These are phyloP conservation scores for Leccinum boreale DNA, from an alignment of 768 basidiomycete genomes.

Conservation along the genomic window DNA sequence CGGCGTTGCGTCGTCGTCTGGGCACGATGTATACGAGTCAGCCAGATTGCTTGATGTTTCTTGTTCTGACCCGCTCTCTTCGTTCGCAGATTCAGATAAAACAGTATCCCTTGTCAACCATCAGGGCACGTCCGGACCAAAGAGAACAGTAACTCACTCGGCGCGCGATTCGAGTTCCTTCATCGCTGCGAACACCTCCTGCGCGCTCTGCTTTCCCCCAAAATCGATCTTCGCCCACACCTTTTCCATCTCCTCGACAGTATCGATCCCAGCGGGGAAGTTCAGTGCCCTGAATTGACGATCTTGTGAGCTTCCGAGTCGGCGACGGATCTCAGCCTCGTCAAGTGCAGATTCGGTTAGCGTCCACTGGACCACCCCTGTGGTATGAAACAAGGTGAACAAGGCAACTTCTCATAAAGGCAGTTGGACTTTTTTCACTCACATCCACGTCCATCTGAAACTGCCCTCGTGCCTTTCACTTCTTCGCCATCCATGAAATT, in stretches of 20 bases:
- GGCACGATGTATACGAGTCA: not conserved
- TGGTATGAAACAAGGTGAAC: conserved; percentile 1
- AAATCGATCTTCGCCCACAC: conserved; percentile 33
- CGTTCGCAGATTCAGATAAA: not conserved
- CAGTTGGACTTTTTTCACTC: not conserved
- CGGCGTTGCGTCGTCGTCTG: not conserved
- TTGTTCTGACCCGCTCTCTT: not conserved
- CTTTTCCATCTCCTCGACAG: conserved; percentile 26
- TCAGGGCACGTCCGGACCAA: too few relatives aligned
- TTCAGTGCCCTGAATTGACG: conserved; percentile 46
- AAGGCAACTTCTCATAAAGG: not conserved
- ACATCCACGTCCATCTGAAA: conserved; percentile 20
- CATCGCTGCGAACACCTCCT: conserved; percentile 2
- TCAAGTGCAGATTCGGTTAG: conserved; percentile 40
- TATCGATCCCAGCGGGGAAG: conserved; percentile 48
- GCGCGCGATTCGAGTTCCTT: not conserved
- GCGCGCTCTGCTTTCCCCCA: conserved; percentile 10
- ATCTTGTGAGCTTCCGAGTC: conserved; percentile 32
- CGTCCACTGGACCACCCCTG: conserved; percentile 65
- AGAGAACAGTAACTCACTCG: not conserved
- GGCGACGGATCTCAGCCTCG: conserved; percentile 34
- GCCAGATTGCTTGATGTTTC: not conserved
- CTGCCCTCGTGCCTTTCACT: conserved; percentile 38
- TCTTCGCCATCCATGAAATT: conserved; percentile 44
- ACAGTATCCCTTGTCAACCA: not conserved